Conservation (phyloP, 371 early-diverging fungal genomes). For the Dichotomocladium elegans region DNA sequence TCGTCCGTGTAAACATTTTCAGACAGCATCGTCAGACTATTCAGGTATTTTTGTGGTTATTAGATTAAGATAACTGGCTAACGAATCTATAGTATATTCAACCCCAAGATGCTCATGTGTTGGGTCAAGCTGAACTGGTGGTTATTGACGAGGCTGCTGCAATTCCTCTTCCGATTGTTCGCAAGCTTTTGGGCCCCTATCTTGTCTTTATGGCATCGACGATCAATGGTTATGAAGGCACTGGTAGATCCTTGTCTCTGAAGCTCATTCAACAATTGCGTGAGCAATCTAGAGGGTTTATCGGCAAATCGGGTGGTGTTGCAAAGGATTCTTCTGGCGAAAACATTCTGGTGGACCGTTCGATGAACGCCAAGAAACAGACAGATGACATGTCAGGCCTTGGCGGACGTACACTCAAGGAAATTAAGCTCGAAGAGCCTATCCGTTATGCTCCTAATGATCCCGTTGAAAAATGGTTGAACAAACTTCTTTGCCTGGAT, state of each 20-base stretch:
- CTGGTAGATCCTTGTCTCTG: slow-evolving; percentile 95
- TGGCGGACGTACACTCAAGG: slow-evolving; percentile 80
- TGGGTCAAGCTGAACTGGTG: slow-evolving; percentile 95
- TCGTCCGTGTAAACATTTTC: slow-evolving; percentile 94
- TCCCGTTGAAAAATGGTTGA: slow-evolving; percentile 97
- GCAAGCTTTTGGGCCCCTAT: slow-evolving; percentile 90
- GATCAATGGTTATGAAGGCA: slow-evolving; percentile 99
- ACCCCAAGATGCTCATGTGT: slow-evolving; percentile 88
- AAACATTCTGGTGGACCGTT: slow-evolving; percentile 53
- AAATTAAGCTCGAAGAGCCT: slow-evolving; percentile 91
- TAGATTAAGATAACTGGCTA: background rate
- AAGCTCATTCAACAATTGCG: slow-evolving; percentile 93
- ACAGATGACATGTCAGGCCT: slow-evolving; percentile 33
- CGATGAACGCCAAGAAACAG: slow-evolving; percentile 46
- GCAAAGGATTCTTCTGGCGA: slow-evolving; percentile 39
- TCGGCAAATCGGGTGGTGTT: slow-evolving; percentile 46
- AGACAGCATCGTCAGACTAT: slow-evolving; percentile 97
- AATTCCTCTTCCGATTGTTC: slow-evolving; percentile 93
- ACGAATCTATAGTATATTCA: slow-evolving; percentile 74
- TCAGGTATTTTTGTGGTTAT: slow-evolving; percentile 47
- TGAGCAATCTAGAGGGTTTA: slow-evolving; percentile 84
- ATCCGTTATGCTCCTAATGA: slow-evolving; percentile 95
- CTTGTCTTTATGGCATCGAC: slow-evolving; percentile 99
- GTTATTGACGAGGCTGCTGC: slow-evolving; percentile 99
- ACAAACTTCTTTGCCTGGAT: slow-evolving; percentile 92